Evolutionary conservation across 1,284 basidiomycete species (phyloP).

Genomic region (Phaffia rhodozyma): DNA sequence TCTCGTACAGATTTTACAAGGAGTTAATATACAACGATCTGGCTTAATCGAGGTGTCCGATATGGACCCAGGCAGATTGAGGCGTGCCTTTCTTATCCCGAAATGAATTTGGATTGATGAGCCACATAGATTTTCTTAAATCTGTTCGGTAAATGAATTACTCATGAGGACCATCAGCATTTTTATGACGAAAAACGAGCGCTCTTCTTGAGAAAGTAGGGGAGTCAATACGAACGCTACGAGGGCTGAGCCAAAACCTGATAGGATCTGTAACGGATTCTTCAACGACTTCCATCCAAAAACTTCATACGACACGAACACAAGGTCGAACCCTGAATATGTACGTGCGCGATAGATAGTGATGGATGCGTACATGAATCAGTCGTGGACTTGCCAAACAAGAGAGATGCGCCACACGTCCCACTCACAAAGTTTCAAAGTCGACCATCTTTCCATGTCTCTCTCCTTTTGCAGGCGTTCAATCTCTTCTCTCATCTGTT

Average conservation of each 20-base stretch:
- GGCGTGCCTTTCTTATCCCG: too few relatives aligned
- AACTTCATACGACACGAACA: conserved; percentile 2
- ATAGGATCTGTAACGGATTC: too few relatives aligned
- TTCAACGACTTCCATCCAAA: neutral
- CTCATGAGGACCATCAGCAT: neutral
- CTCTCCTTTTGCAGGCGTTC: conserved; percentile 4
- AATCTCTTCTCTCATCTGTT: neutral
- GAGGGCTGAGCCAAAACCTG: too few relatives aligned
- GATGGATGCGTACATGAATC: neutral
- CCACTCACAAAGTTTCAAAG: neutral
- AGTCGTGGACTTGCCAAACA: neutral
- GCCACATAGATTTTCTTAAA: neutral
- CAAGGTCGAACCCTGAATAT: conserved; percentile 3
- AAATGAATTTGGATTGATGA: neutral
- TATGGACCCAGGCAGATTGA: too few relatives aligned
- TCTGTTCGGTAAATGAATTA: neutral
- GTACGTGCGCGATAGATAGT: neutral
- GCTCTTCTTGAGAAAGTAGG: neutral
- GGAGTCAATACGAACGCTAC: neutral
- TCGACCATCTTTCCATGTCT: neutral
- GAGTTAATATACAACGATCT: too few relatives aligned
- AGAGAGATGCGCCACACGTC: neutral
- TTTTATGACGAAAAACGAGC: neutral
- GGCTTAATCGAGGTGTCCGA: too few relatives aligned
- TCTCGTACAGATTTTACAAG: too few relatives aligned